Conservation (phyloP, 2,329 filamentous ascomycete species). For the Myriosclerotinia scirpicola region DNA sequence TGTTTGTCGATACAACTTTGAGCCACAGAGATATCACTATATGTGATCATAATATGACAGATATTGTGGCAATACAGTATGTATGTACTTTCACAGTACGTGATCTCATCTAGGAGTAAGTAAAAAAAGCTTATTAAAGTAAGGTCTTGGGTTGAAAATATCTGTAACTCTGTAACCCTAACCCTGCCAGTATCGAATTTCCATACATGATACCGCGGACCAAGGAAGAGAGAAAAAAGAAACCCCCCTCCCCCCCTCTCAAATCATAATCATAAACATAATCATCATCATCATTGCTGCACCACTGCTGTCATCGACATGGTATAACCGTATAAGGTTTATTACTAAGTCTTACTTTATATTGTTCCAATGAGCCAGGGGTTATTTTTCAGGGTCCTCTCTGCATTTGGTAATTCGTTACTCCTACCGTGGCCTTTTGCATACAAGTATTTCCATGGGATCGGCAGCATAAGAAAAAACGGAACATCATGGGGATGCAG, state of each 20-base stretch:
- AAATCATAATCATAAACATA: neutral
- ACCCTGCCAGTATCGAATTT: neutral
- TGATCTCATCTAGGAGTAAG: neutral
- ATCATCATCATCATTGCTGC: neutral
- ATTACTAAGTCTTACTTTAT: neutral
- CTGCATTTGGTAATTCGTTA: neutral
- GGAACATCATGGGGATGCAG: neutral
- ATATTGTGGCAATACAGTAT: conserved; percentile 14
- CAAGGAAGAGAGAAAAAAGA: neutral
- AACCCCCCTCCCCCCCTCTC: neutral
- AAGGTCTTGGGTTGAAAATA: neutral
- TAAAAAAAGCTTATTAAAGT: neutral
- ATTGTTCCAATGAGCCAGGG: neutral
- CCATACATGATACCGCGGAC: neutral
- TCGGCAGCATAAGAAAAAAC: conserved; percentile 6
- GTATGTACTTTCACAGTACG: neutral
- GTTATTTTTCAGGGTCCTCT: neutral
- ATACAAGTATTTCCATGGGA: conserved; percentile 1
- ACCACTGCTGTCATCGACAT: neutral
- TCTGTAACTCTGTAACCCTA: neutral
- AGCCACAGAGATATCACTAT: too few relatives aligned
- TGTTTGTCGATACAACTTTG: neutral
- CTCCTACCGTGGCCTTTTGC: neutral
- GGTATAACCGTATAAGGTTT: conserved; percentile 6
- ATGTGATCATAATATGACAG: too few relatives aligned